Percentiles rank a stretch among this genome's conserved stretches.
Evolutionary conservation across 2,329 filamentous ascomycete genomes (phyloP).

Genomic region (Fusarium burgessii): DNA sequence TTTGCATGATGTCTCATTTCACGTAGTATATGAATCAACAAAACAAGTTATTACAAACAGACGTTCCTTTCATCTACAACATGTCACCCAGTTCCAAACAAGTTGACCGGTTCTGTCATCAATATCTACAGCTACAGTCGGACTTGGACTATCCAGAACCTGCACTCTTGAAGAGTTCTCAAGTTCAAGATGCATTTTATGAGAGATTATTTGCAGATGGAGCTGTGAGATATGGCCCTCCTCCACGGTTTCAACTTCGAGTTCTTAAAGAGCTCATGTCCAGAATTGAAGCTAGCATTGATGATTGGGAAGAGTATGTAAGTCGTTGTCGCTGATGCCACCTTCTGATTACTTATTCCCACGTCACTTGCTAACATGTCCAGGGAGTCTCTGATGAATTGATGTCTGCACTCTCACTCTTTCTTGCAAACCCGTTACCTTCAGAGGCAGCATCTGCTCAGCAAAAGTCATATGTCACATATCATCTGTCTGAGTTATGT

Average conservation of each 20-base stretch:
- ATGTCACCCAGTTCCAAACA: slow-evolving; percentile 38
- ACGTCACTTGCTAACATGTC: slow-evolving; percentile 40
- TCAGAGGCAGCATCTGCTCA: slow-evolving; percentile 75
- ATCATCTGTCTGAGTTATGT: slow-evolving; percentile 60
- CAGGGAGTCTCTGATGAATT: slow-evolving; percentile 89
- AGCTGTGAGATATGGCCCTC: slow-evolving; percentile 68
- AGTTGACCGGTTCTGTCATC: slow-evolving; percentile 71
- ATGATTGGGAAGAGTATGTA: slow-evolving; percentile 90
- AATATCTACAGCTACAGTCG: slow-evolving; percentile 82
- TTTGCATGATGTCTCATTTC: slow-evolving; percentile 23
- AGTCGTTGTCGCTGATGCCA: slow-evolving; percentile 52
- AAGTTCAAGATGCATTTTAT: slow-evolving; percentile 76
- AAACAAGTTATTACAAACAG: background rate
- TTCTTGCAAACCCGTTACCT: slow-evolving; percentile 74
- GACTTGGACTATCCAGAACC: slow-evolving; percentile 73
- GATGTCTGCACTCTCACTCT: slow-evolving; percentile 73
- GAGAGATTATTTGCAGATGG: slow-evolving; percentile 73
- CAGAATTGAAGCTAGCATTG: slow-evolving; percentile 78
- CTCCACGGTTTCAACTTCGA: slow-evolving; percentile 75
- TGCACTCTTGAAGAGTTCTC: slow-evolving; percentile 67
- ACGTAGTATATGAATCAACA: slow-evolving; percentile 10
- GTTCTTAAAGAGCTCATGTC: slow-evolving; percentile 79
- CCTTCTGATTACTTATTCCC: background rate
- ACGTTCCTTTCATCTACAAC: background rate
- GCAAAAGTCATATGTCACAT: slow-evolving; percentile 80